Conservation (phyloP, 306 rosid genomes). For the Trifolium repens region DNA sequence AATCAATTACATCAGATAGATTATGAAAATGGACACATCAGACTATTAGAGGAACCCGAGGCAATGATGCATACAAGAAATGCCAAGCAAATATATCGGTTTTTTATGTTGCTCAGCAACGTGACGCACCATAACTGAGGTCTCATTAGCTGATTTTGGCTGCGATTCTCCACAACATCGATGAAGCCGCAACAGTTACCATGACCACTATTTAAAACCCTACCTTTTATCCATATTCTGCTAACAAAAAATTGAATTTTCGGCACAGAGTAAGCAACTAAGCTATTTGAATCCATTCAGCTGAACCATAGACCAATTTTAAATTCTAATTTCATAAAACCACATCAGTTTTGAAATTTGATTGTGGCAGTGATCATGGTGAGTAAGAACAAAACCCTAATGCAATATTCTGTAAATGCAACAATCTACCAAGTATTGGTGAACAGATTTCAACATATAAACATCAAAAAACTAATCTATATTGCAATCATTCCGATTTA, state of each 20-base stretch:
- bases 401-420: background rate
- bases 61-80: background rate
- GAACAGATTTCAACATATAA: background rate
- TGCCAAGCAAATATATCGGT: background rate
- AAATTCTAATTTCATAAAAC: background rate
- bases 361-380: background rate
- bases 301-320: background rate
- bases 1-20: background rate
- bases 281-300: background rate
- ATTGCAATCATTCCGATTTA: background rate
- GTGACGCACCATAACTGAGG: background rate
- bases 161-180: background rate
- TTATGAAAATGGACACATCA: background rate
- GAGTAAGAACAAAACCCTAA: background rate
- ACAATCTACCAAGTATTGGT: background rate
- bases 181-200: background rate
- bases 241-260: background rate
- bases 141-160: background rate
- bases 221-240: background rate
- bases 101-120: background rate
- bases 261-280: background rate
- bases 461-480: background rate
- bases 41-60: background rate
- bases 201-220: background rate
- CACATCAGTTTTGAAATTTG: background rate